phyloP scores from a whole-genome alignment of 495 filamentous ascomycete species.

The Neurospora terricola region DNA sequence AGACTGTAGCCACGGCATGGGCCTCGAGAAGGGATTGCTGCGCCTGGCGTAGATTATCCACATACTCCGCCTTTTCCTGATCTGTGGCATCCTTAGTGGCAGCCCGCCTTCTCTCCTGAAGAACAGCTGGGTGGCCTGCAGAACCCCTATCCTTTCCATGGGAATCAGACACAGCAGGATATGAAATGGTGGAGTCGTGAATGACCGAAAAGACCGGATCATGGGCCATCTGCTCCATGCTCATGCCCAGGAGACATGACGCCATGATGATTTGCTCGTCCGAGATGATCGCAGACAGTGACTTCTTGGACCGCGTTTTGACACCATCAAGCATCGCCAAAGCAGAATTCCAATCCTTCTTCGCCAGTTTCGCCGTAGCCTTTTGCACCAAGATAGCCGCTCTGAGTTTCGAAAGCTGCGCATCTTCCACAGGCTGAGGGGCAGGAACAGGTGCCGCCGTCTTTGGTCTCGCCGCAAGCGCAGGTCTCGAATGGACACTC shows the following conservation, averaged over 20 bases:
- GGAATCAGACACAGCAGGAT: constrained; percentile 51
- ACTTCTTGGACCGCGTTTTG: constrained; percentile 25
- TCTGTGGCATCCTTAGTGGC: constrained; percentile 17
- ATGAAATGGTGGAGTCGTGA: constrained; percentile 81
- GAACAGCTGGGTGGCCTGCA: neutral
- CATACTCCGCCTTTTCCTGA: constrained; percentile 33
- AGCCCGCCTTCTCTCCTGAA: neutral
- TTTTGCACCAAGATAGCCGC: constrained; percentile 56
- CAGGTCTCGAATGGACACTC: neutral
- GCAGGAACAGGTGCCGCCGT: constrained; percentile 12
- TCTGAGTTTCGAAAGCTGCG: constrained; percentile 46
- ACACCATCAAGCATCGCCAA: constrained; percentile 40
- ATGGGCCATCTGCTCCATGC: constrained; percentile 54
- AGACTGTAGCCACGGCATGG: constrained; percentile 41
- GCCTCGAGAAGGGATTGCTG: constrained; percentile 49
- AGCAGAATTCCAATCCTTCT: constrained; percentile 46
- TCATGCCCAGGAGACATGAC: constrained; percentile 46
- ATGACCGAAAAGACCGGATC: constrained; percentile 84
- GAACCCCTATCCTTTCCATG: constrained; percentile 16
- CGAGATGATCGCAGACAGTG: constrained; percentile 25
- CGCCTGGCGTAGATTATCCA: constrained; percentile 50
- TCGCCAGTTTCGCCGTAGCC: constrained; percentile 44
- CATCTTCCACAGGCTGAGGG: constrained; percentile 31
- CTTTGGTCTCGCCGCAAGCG: constrained; percentile 9
- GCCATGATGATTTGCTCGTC: constrained; percentile 48